Conservation (phyloP, 148 eudicot genomes). For the Camellia sinensis region DNA sequence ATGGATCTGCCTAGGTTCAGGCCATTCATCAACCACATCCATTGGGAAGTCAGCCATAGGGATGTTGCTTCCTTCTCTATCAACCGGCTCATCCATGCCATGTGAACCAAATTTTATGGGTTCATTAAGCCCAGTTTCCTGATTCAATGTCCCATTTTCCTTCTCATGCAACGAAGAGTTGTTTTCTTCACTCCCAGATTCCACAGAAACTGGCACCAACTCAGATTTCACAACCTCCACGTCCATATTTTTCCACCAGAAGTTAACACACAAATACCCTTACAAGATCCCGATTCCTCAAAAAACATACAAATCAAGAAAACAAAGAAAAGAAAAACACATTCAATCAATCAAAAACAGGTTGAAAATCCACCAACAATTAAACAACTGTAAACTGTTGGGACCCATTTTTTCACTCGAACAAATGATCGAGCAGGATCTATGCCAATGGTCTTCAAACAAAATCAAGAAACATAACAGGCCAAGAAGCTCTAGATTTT, state of each 20-base stretch:
- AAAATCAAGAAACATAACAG: too few relatives aligned
- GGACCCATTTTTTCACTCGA: neutral
- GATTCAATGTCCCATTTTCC: constrained; percentile 42
- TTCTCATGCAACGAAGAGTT: constrained; percentile 19
- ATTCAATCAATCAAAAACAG: neutral
- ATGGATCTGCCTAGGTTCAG: constrained; percentile 52
- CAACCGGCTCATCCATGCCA: constrained; percentile 41
- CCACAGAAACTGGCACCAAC: constrained; percentile 36
- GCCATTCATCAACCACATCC: constrained; percentile 89
- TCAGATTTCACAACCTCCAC: constrained; percentile 52
- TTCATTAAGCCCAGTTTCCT: constrained; percentile 27
- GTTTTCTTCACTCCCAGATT: constrained; percentile 26
- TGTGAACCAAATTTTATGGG: constrained; percentile 66
- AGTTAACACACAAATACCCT: neutral
- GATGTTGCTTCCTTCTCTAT: constrained; percentile 38
- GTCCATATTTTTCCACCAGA: constrained; percentile 14
- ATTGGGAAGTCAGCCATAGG: constrained; percentile 48
- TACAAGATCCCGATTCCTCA: neutral
- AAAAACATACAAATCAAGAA: neutral
- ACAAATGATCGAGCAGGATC: neutral
- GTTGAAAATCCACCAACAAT: neutral
- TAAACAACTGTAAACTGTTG: neutral
- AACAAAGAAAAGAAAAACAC: neutral
- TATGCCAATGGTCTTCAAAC: neutral
- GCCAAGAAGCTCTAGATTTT: neutral